Conservation (phyloP, 192 early-diverging fungal species). For the Fimicolochytrium jonesii region DNA sequence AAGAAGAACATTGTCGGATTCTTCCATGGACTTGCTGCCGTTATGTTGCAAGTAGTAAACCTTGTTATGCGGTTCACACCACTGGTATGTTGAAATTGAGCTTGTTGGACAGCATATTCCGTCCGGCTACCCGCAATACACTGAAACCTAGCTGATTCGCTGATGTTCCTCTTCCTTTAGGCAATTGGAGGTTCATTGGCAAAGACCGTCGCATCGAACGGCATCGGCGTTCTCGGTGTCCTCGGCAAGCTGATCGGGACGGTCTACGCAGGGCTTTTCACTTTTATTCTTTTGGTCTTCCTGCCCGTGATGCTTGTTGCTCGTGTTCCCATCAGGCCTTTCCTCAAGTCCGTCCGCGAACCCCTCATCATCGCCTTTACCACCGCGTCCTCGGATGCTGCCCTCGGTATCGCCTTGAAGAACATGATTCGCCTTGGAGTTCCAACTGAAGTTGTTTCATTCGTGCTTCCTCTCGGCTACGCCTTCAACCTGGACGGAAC, state of each 20-base stretch:
- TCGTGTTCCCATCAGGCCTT: conserved; percentile 53
- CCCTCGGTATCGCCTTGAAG: conserved; percentile 66
- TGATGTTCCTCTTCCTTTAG: too few species aligned
- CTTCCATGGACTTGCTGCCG: conserved; percentile 48
- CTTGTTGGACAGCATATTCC: too few species aligned
- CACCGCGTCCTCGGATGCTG: conserved; percentile 70
- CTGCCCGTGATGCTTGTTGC: conserved; percentile 54
- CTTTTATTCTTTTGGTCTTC: conserved; percentile 56
- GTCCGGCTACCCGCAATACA: too few species aligned
- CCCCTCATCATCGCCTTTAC: conserved; percentile 72
- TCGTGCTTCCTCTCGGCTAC: conserved; percentile 66
- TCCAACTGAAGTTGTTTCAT: conserved; percentile 59
- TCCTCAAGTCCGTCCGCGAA: conserved; percentile 44
- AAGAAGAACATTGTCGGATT: conserved; percentile 47
- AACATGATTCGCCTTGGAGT: conserved; percentile 64
- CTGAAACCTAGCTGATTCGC: too few species aligned
- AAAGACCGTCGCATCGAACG: conserved; percentile 51
- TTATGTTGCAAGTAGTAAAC: conserved; percentile 54
- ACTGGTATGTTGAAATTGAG: too few species aligned
- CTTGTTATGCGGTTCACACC: conserved; percentile 17
- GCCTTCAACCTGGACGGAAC: conserved; percentile 77
- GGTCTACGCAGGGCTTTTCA: conserved; percentile 53
- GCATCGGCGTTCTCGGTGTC: conserved; percentile 49
- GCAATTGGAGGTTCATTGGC: conserved; percentile 63
- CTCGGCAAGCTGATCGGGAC: conserved; percentile 66